phyloP scores from a whole-genome alignment of 345 rosid species.

The Eucalyptus victrix region DNA sequence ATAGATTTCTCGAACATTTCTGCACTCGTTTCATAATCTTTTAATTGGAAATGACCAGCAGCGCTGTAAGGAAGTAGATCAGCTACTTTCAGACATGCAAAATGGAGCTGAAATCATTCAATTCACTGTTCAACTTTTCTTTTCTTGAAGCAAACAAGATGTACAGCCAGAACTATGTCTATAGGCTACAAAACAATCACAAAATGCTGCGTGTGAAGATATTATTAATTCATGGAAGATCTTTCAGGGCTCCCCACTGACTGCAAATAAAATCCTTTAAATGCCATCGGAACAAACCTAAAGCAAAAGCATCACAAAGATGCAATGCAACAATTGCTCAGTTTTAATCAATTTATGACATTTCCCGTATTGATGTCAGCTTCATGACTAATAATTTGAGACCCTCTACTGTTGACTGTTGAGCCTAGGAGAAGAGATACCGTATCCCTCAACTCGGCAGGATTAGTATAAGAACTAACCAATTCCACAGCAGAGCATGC shows the following conservation, averaged over 20 bases:
- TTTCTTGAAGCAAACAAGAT: neutral
- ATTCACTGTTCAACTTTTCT: neutral
- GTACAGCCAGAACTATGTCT: neutral
- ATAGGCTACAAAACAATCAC: neutral
- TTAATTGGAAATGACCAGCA: conserved; percentile 56
- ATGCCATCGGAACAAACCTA: neutral
- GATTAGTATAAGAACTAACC: conserved; percentile 19
- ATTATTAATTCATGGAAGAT: neutral
- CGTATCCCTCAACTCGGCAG: neutral
- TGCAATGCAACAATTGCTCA: neutral
- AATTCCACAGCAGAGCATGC: conserved; percentile 90
- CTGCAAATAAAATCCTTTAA: neutral
- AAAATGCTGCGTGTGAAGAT: neutral
- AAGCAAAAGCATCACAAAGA: neutral
- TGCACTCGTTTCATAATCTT: conserved; percentile 74
- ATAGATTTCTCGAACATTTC: conserved; percentile 90
- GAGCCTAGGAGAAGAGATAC: neutral
- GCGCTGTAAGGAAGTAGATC: conserved; percentile 38
- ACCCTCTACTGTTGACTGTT: neutral
- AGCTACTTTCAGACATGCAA: neutral
- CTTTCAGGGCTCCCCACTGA: neutral
- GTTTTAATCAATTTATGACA: neutral
- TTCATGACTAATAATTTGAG: neutral
- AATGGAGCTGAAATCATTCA: neutral
- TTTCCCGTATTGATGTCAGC: neutral